A percentile compares a stretch with the other conserved stretches of the same genome.
Evolutionary conservation across 169 alveolate genomes (phyloP).

Genomic region (Perkinsus chesapeaki): DNA sequence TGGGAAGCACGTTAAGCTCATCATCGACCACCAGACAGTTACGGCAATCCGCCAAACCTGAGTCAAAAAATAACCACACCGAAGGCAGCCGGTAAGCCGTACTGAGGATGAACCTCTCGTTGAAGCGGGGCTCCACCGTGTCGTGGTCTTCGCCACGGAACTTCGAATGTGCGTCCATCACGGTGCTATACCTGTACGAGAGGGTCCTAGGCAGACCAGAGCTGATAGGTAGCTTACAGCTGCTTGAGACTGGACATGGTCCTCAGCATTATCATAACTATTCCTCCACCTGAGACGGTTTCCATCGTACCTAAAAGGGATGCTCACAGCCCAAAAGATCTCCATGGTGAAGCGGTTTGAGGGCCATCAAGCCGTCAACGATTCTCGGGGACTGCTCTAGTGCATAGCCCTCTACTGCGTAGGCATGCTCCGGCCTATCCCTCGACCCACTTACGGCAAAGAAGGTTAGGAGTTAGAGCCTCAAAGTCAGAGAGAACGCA

Average conservation of each 20-base stretch:
- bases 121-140: slow-evolving; percentile 85
- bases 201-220: neutral
- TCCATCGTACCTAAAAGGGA: slow-evolving; percentile 74
- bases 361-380: no score
- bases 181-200: slow-evolving; percentile 48
- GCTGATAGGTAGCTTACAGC: slow-evolving; percentile 43
- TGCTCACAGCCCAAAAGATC: no score
- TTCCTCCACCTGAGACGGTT: slow-evolving; percentile 98
- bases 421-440: neutral
- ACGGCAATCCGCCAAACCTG: slow-evolving; percentile 57
- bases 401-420: no score
- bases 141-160: slow-evolving; percentile 70
- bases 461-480: slow-evolving; percentile 98
- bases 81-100: slow-evolving; percentile 14
- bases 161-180: slow-evolving; percentile 94
- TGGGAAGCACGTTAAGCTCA: slow-evolving; percentile 95
- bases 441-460: slow-evolving; percentile 74
- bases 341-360: no score
- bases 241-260: slow-evolving; percentile 66
- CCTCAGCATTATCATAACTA: slow-evolving; percentile 69
- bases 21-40: slow-evolving; percentile 95
- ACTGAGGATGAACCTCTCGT: slow-evolving; percentile 80
- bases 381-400: no score
- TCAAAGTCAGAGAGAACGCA: slow-evolving; percentile 82
- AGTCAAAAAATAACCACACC: slow-evolving; percentile 15